Base-by-base conservation (phyloP, 1,284 basidiomycete genomes). In the Neolentinus lepideus region DNA sequence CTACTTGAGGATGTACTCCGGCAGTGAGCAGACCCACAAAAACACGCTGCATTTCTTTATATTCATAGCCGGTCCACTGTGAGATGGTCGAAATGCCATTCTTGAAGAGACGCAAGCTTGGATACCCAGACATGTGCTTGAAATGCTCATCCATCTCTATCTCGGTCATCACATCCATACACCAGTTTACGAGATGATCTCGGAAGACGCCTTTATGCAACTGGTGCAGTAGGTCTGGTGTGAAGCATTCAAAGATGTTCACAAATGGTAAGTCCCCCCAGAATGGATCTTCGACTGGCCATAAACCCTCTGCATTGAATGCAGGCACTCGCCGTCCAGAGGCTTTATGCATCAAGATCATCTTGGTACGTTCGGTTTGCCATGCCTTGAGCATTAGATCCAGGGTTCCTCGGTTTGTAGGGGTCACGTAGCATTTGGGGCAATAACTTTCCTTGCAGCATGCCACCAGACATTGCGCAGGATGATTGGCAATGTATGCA, bases 131-230 rank as follows among this genome's bases (percentile, higher is more conserved):
- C 53, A 68, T 60, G 0, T 56, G 55, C 8, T 53, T 52, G 45
- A 66, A 62, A 0, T 63, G 64, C 1, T 29, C 31, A 51, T 69
- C 67, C 1, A 68, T 22, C 27, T 64, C 66, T 4, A 61, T 53
- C 11, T 58, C 53, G n/a, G 9, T 21, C 16, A 25, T n/a, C 4
- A 26, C 22, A 1, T 63, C 62, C 1, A 64, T 33, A 26, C 58
- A 61, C 68, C 69, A 70, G 14, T 26, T 54, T 0, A 69, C 55
- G 1, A 69, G 56, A 54, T 70, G 67, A 54, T 67, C 65, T 38
- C 67, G 67, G 59, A 66, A 62, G 10, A 69, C 53, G 6, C 66
- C 66, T 54, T 68, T 63, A 53, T 67, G 61, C 1, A 68, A 58
- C 53, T 67, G 65, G 56, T 68, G 67, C 0, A 69, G 59, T 19